phyloP scores from a whole-genome alignment of 495 filamentous ascomycete species.

The Podospora pseudopauciseta region DNA sequence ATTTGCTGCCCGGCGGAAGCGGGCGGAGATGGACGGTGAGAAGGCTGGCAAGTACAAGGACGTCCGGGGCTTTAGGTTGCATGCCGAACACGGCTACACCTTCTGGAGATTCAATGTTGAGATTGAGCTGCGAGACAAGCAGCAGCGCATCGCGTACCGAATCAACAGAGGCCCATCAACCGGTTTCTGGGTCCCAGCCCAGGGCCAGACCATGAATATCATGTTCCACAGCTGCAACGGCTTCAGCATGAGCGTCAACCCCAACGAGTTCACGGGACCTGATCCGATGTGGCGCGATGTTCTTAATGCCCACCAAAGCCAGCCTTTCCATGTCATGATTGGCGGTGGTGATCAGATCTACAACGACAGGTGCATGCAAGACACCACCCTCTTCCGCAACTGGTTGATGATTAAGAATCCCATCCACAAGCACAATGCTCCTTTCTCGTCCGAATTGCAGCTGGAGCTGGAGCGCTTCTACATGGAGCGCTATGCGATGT shows the following conservation, averaged over 20 bases:
- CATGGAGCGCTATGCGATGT: slow-evolving; percentile 75
- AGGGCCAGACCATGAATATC: slow-evolving; percentile 88
- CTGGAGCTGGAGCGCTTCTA: slow-evolving; percentile 85
- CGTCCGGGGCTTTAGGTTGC: slow-evolving; percentile 73
- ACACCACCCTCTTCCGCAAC: slow-evolving; percentile 69
- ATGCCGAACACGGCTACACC: slow-evolving; percentile 80
- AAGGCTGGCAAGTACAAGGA: slow-evolving; percentile 71
- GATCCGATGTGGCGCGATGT: slow-evolving; percentile 97
- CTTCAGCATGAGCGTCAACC: slow-evolving; percentile 76
- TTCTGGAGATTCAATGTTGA: slow-evolving; percentile 97
- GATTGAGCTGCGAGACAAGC: slow-evolving; percentile 70
- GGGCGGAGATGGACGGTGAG: slow-evolving; percentile 62
- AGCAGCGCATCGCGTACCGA: slow-evolving; percentile 87
- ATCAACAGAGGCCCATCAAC: slow-evolving; percentile 89
- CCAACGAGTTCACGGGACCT: slow-evolving; percentile 77
- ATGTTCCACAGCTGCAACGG: slow-evolving; percentile 99
- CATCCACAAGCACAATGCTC: slow-evolving; percentile 67
- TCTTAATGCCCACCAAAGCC: slow-evolving; percentile 84
- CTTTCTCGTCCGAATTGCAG: slow-evolving; percentile 73
- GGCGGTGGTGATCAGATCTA: slow-evolving; percentile 97
- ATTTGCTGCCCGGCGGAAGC: slow-evolving; percentile 46
- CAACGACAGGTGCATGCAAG: slow-evolving; percentile 74
- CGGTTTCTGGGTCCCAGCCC: slow-evolving; percentile 91
- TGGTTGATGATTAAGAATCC: slow-evolving; percentile 83
- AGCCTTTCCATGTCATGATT: slow-evolving; percentile 97